Evolutionary conservation across 495 filamentous ascomycete genomes (phyloP), one percentile per base, ranked within the genome.

Genomic region (Sphaerosporella brunnea): DNA sequence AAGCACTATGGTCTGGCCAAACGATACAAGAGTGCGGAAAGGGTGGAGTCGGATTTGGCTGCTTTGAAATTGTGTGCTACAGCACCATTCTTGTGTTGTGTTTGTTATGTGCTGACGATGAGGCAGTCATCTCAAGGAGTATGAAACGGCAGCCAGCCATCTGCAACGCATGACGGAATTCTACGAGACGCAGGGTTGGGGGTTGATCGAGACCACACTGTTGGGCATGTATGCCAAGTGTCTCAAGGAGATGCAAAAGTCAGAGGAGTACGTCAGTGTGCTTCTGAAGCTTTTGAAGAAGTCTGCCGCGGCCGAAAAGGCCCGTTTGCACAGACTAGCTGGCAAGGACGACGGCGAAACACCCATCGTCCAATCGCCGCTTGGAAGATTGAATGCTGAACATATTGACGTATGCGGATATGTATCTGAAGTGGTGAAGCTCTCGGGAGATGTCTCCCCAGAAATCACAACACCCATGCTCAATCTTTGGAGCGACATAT

Each of bases 151-250:
- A 10, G 79, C 83, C 1, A 74, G 70, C 2, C 87, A 83, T 56
- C 86, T 96, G 60, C 74, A 78, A 55, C 71, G 76, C n/a, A 73
- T 87, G 47, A 79, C 81, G 5, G 79, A 84, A 1, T 81, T 84
- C 53, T 95, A 90, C 58, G 80, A 78, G 0, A 79, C 79, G 41
- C 76, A 73, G 52, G 71, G 78, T 13, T 97, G 90, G 90, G 74
- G 69, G 35, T 63, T 79, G 3, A 67, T 94, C 10, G 85, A 94
- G 58, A 71, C 80, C 9, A 77, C 75, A 1, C 82, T 93, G 73
- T 68, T 97, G 23, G 72, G 82, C 41, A 78, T 95, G 70, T 84
- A 92, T 60, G 77, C 84, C 2, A 73, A 73, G 28, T 95, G 84
- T 63, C 69, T 96, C 40, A 81, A 84, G 57, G 69, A 82, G 55